phyloP scores from a whole-genome alignment of 345 rosid species.

The Murraya paniculata region DNA sequence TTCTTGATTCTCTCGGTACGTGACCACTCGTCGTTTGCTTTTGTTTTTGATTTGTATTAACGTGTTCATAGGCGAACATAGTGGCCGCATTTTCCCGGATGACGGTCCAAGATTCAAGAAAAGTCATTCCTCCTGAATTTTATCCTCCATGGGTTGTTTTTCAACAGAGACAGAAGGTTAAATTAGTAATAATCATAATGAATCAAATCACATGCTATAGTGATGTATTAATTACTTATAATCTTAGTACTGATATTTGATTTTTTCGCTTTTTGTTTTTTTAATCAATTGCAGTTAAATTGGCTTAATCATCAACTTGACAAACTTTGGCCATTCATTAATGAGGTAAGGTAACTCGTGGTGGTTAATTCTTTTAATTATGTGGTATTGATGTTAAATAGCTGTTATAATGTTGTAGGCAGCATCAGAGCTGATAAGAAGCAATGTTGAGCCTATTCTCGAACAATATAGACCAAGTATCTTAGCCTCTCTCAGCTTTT shows the following conservation, averaged over 20 bases:
- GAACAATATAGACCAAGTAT: constrained; percentile 75
- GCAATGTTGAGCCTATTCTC: constrained; percentile 78
- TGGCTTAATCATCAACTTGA: constrained; percentile 85
- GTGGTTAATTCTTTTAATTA: background rate
- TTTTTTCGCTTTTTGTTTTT: background rate
- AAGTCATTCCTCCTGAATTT: constrained; percentile 55
- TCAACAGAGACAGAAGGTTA: constrained; percentile 69
- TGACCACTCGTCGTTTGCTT: background rate
- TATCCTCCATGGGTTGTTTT: constrained; percentile 92
- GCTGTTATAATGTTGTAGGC: constrained; percentile 47
- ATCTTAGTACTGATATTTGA: constrained; percentile 19
- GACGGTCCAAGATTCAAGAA: constrained; percentile 86
- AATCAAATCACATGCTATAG: background rate
- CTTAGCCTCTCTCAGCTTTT: constrained; percentile 74
- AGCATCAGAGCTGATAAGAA: constrained; percentile 80
- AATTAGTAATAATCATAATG: constrained; percentile 15
- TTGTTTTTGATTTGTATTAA: background rate
- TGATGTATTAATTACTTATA: background rate
- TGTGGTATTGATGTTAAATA: background rate
- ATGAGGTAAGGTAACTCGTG: constrained; percentile 61
- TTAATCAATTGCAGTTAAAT: constrained; percentile 47
- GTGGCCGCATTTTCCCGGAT: constrained; percentile 85
- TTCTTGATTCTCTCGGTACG: background rate
- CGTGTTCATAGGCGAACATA: constrained; percentile 46
- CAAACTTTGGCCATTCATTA: constrained; percentile 92